Percentiles rank a stretch among this genome's conserved stretches.
Conservation (phyloP, 164 flowering plant genomes). For the Magnolia sinica region DNA sequence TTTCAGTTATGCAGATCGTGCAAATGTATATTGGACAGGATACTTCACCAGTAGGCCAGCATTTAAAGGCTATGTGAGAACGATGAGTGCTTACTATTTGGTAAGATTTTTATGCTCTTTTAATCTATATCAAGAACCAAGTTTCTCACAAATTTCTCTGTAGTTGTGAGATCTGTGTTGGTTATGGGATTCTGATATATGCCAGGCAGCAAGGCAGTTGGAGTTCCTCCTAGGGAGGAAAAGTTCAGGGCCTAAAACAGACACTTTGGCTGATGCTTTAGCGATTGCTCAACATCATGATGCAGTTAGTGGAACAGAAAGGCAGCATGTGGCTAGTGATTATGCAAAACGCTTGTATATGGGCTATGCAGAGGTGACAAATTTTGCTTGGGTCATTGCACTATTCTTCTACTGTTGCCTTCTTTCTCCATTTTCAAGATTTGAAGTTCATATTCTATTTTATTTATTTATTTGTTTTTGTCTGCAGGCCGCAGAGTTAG, state of each 20-base stretch:
- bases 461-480: not conserved
- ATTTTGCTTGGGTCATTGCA: not conserved
- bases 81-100: constrained; percentile 86
- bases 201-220: constrained; percentile 87
- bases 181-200: not conserved
- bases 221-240: constrained; percentile 70
- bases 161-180: not conserved
- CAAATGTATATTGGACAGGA: constrained; percentile 93
- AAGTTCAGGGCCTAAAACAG: constrained; percentile 38
- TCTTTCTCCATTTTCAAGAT: not conserved
- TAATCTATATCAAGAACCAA: not conserved
- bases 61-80: constrained; percentile 78
- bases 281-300: constrained; percentile 97
- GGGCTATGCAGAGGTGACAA: constrained; percentile 68
- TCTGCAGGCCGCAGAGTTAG: constrained; percentile 71
- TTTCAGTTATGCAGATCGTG: constrained; percentile 82
- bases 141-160: not conserved
- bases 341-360: constrained; percentile 80
- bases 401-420: not conserved
- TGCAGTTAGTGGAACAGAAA: constrained; percentile 84
- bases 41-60: constrained; percentile 90
- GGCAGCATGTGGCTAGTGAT: constrained; percentile 94
- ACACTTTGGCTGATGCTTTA: constrained; percentile 78
- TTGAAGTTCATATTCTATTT: not conserved
- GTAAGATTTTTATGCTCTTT: constrained; percentile 28